Evolutionary conservation across 2,329 filamentous ascomycete genomes (phyloP), one percentile per base, ranked within the genome.

Genomic region (Epichloe aotearoae): DNA sequence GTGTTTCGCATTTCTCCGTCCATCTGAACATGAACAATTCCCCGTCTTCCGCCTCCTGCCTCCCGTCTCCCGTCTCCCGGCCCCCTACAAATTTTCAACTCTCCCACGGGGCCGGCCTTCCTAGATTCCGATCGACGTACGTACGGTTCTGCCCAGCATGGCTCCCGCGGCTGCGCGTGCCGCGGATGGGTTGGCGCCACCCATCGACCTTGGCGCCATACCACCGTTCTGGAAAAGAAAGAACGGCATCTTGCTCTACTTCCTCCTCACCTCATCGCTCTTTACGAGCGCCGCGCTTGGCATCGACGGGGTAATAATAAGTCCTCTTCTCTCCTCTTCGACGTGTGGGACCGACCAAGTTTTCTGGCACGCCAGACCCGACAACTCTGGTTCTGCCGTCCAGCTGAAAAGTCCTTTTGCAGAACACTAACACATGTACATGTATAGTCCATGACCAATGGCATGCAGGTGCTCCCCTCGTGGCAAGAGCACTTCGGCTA

Each of bases 221-320:
- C 59, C 64, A 1, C 65, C 64, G 0, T 68, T 68, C 48, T 68
- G 63, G 60, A 59, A 59, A 11, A 54, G 66, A 12, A 70, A 68
- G 45, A 73, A 72, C 62, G 69, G 69, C 2, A 59, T 70, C 3
- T 55, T 70, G 15, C 58, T 71, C 4, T 71, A 71, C 55, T 70
- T 71, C 38, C 56, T 71, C 3, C 62, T 71, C 15, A 71, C 69
- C 0, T 71, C 69, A 0, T 71, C 69, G 4, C 60, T 70, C 1
- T 55, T 71, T 34, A 66, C 69, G 36, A 71, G 68, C 52, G 65
- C 66, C 23, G 67, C 69, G 3, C 59, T 69, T 30, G 69, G 69
- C 14, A 69, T 71, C 41, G 69, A 71, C 39, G 69, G 69, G 17
- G 66, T 68, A 59, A 30, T 10, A 30, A 30, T 3, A 3, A 55